Evolutionary conservation across 2,329 filamentous ascomycete species (phyloP).

Genomic region (Aspergillus niger): DNA sequence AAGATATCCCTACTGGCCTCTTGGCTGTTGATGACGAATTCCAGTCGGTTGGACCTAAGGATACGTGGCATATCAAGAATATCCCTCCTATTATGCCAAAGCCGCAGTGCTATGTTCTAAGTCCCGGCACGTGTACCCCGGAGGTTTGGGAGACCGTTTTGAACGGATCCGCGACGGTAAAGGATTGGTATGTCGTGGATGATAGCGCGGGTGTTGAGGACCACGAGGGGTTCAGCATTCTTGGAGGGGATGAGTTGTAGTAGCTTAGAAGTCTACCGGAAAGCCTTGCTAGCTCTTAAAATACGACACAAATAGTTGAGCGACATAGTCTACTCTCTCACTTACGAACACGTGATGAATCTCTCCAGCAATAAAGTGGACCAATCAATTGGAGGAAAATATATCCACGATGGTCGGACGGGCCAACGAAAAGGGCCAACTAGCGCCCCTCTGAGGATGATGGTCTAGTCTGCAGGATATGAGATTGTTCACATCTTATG

Average conservation of each 20-base stretch:
- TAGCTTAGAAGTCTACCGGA: neutral
- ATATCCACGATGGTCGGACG: too few species aligned
- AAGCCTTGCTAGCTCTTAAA: neutral
- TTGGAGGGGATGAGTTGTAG: neutral
- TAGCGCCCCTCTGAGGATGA: too few species aligned
- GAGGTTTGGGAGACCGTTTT: neutral
- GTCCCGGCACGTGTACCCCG: neutral
- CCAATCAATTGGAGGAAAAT: too few species aligned
- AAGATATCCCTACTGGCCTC: constrained; percentile 1
- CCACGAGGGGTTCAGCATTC: neutral
- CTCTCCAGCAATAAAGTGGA: too few species aligned
- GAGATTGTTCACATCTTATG: too few species aligned
- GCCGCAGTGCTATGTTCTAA: constrained; percentile 3
- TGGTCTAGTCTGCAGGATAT: too few species aligned
- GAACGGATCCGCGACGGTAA: neutral
- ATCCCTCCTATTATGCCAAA: neutral
- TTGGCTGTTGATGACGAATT: neutral
- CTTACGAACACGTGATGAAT: too few species aligned
- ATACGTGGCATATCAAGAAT: neutral
- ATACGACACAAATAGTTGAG: neutral
- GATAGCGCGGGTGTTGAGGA: neutral
- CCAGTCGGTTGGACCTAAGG: neutral
- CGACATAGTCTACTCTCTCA: neutral
- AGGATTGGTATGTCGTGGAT: constrained; percentile 3
- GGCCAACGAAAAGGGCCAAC: too few species aligned